Base-by-base conservation (phyloP, 2,329 filamentous ascomycete species). In the Malbranchea zuffiana region DNA sequence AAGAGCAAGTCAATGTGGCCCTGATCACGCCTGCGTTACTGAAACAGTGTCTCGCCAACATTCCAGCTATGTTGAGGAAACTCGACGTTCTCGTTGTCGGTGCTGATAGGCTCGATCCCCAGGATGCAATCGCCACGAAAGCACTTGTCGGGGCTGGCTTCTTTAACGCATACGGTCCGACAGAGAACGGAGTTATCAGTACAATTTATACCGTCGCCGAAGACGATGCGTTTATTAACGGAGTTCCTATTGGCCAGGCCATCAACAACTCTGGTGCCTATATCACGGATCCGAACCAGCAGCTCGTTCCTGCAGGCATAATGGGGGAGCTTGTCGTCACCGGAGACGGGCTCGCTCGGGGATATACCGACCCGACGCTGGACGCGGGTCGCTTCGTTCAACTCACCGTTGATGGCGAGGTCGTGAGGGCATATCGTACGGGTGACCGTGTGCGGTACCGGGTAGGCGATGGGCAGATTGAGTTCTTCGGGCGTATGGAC, bases 271-370 rank as follows among this genome's bases (percentile, higher is more conserved):
- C n/a, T n/a, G n/a, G n/a, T n/a, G n/a, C n/a, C n/a, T n/a, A n/a
- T 25, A n/a, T n/a, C n/a, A n/a, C n/a, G n/a, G n/a, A n/a, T n/a
- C n/a, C n/a, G n/a, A n/a, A n/a, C n/a, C n/a, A n/a, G n/a, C n/a
- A 62, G 0, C 34, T 52, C 3, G 47, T 55, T 0, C 65, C 66
- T 7, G 62, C 67, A 38, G 49, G 50, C 48, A 41, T 54, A 33
- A 56, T 72, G 1, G 72, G 72, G 0, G 75, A 79, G 48, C 57
- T 80, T 2, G 35, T 61, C 4, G 42, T 66, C 5, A 54, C 60
- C 38, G 59, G 61, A 0, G 57, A 59, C 1, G 52, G 51, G 10
- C 47, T 65, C 1, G 57, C 48, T 2, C 44, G 46, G 18, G 62
- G 59, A 1, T 65, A 65, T 37, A 34, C 62, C 19, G 41, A 37